A percentile compares a stretch with the other conserved stretches of the same genome.
Evolutionary conservation across 345 rosid genomes (phyloP).

Genomic region (Hypericum androsaemum): DNA sequence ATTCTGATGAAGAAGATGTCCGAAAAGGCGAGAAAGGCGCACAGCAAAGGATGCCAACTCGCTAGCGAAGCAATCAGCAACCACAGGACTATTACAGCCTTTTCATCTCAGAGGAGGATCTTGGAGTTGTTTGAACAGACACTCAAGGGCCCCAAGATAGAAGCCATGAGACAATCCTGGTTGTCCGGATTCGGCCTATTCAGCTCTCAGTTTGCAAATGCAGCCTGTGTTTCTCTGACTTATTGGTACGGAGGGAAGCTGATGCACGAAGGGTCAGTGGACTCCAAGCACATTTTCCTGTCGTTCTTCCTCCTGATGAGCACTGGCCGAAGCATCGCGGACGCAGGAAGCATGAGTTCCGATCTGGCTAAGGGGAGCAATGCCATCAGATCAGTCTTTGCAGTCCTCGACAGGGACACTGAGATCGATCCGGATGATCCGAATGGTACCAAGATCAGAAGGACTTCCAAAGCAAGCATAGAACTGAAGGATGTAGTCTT

Average conservation of each 20-base stretch:
- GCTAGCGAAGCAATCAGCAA: slow-evolving; percentile 43
- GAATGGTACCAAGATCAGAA: slow-evolving; percentile 10
- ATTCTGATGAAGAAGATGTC: slow-evolving; percentile 48
- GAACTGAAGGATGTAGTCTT: slow-evolving; percentile 28
- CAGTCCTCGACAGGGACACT: slow-evolving; percentile 22
- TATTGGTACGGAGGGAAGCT: slow-evolving; percentile 47
- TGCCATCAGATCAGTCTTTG: slow-evolving; percentile 29
- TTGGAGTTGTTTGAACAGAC: slow-evolving; percentile 21
- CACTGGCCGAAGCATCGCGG: slow-evolving; percentile 38
- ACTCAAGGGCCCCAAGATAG: slow-evolving; percentile 29
- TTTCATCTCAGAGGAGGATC: slow-evolving; percentile 40
- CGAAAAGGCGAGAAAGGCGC: slow-evolving; percentile 28
- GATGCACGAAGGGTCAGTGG: slow-evolving; percentile 22
- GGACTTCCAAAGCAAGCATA: slow-evolving; percentile 18
- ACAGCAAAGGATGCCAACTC: slow-evolving; percentile 31
- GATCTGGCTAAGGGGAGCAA: slow-evolving; percentile 32
- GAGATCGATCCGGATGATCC: slow-evolving; percentile 34
- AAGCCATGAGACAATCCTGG: slow-evolving; percentile 41
- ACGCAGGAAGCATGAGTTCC: slow-evolving; percentile 44
- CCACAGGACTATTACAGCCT: slow-evolving; percentile 42
- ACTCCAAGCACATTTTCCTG: slow-evolving; percentile 29
- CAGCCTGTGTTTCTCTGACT: slow-evolving; percentile 27
- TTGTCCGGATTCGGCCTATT: slow-evolving; percentile 33
- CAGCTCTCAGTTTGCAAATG: slow-evolving; percentile 36
- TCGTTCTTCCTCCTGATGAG: slow-evolving; percentile 39